Evolutionary conservation across 805 yeast genomes (phyloP).

Genomic region (Hanseniaspora clermontiae): DNA sequence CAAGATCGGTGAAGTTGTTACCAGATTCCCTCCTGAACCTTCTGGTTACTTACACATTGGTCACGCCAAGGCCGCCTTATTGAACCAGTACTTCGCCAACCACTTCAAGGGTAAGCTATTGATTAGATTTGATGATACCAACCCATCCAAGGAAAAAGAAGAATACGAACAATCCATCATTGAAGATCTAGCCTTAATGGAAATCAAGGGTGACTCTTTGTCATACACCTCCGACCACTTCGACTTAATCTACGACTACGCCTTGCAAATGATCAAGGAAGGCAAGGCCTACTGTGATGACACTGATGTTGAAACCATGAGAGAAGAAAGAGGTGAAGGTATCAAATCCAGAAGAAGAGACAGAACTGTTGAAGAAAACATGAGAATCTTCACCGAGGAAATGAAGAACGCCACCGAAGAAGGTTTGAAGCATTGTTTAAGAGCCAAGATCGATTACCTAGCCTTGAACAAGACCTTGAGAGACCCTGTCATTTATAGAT

Average conservation of each 20-base stretch:
- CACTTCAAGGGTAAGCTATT: conserved; percentile 92
- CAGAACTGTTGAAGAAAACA: conserved; percentile 83
- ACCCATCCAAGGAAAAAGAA: conserved; percentile 89
- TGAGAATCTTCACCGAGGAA: conserved; percentile 71
- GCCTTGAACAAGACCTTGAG: conserved; percentile 89
- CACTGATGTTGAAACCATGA: conserved; percentile 86
- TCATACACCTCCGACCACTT: conserved; percentile 93
- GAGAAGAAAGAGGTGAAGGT: conserved; percentile 98
- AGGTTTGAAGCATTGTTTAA: conserved; percentile 82
- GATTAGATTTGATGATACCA: conserved; percentile 95
- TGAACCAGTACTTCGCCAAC: conserved; percentile 93
- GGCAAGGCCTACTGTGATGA: conserved; percentile 98
- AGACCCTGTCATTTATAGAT: conserved; percentile 96
- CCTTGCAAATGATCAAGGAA: conserved; percentile 76
- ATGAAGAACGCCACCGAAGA: conserved; percentile 90
- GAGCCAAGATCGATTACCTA: conserved; percentile 91
- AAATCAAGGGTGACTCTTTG: conserved; percentile 79
- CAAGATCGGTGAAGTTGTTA: conserved; percentile 84
- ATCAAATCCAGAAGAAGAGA: conserved; percentile 85
- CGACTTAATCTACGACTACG: conserved; percentile 76
- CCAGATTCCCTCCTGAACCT: conserved; percentile 99
- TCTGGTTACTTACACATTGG: conserved; percentile 96
- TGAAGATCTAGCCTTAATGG: conserved; percentile 81
- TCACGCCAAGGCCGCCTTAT: conserved; percentile 95
- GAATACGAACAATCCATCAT: conserved; percentile 91